These are phyloP conservation scores for Coix lacrymajobi DNA, from an alignment of 176 grass and related monocot species.

Conservation along the genomic window DNA sequence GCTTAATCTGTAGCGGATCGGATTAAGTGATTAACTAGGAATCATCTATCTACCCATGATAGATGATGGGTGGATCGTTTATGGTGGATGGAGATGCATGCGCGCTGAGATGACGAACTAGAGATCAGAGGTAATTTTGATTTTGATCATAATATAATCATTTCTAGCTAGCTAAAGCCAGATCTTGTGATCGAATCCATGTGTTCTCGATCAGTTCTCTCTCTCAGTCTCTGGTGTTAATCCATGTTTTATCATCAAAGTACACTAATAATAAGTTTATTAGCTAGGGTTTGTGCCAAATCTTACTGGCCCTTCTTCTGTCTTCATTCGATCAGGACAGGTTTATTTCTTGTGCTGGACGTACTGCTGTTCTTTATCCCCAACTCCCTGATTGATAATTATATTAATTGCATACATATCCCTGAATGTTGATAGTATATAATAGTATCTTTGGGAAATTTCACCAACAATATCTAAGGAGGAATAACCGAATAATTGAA, in stretches of 20 bases:
- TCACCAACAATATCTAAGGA: not conserved
- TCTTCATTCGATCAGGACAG: not conserved
- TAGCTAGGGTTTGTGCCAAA: constrained; percentile 38
- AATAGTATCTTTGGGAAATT: not conserved
- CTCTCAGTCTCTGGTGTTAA: not conserved
- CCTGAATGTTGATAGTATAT: not conserved
- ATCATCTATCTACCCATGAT: not conserved
- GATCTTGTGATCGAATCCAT: not conserved
- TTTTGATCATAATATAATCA: constrained; percentile 21
- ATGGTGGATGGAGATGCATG: constrained; percentile 2
- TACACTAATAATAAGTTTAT: constrained; percentile 40
- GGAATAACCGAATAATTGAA: not conserved
- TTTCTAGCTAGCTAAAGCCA: not conserved
- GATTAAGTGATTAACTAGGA: constrained; percentile 41
- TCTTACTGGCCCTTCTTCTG: not conserved
- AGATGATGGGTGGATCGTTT: not conserved
- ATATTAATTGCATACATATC: not conserved
- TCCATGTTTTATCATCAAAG: constrained; percentile 15
- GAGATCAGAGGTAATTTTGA: constrained; percentile 68
- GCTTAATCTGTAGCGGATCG: not conserved
- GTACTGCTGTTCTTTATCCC: not conserved
- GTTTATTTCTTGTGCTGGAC: not conserved
- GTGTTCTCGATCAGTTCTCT: not conserved
- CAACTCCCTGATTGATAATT: too few relatives aligned
- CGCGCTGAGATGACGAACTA: constrained; percentile 39